phyloP scores from a whole-genome alignment of 2,329 filamentous ascomycete species.

The Colletotrichum sp. region DNA sequence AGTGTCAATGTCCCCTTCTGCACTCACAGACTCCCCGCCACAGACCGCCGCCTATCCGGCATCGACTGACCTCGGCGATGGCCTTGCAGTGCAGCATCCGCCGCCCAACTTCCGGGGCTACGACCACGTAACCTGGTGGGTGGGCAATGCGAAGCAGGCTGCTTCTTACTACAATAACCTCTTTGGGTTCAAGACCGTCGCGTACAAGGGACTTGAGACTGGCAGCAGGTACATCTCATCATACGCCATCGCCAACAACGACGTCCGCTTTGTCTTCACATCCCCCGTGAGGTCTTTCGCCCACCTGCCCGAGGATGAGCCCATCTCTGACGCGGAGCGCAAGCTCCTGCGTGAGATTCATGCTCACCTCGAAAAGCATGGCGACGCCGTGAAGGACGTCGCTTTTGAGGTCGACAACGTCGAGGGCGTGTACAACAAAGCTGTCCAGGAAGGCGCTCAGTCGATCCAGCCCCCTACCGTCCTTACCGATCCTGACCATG shows the following conservation, averaged over 20 bases:
- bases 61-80: conserved; percentile 46
- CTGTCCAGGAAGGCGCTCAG: conserved; percentile 68
- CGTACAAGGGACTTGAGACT: conserved; percentile 89
- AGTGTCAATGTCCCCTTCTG: conserved; percentile 63
- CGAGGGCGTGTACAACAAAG: conserved; percentile 76
- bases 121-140: conserved; percentile 94
- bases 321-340: conserved; percentile 68
- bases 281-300: conserved; percentile 74
- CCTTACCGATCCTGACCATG: conserved; percentile 62
- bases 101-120: conserved; percentile 77
- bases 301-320: conserved; percentile 62
- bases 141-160: conserved; percentile 95
- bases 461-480: conserved; percentile 66
- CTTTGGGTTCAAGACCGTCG: conserved; percentile 84
- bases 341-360: conserved; percentile 76
- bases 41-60: conserved; percentile 48
- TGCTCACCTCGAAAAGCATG: conserved; percentile 82
- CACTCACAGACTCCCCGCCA: conserved; percentile 55
- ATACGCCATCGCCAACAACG: conserved; percentile 80
- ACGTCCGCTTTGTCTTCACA: conserved; percentile 82
- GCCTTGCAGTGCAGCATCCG: conserved; percentile 56
- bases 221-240: conserved; percentile 82
- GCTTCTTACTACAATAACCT: conserved; percentile 87
- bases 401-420: conserved; percentile 94
- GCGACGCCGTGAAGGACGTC: conserved; percentile 94